A percentile compares a stretch with the other conserved stretches of the same genome.
These are phyloP conservation scores for Harringtonia lauricola DNA, from an alignment of 2,329 filamentous ascomycete genomes.

Conservation along the genomic window DNA sequence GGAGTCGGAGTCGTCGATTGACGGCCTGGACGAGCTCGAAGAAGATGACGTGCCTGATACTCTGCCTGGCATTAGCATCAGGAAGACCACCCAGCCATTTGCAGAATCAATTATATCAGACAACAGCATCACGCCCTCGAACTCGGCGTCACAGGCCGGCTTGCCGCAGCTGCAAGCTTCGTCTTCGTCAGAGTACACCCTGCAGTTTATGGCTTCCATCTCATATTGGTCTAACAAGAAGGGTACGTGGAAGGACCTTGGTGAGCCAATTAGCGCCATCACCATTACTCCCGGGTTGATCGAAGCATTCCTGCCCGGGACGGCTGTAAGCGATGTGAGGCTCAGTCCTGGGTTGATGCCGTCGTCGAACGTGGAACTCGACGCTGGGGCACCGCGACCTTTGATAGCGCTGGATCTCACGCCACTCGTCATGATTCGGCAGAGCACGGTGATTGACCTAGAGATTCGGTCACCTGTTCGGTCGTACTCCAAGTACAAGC, in stretches of 20 bases:
- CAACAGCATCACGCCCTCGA: conserved; percentile 63
- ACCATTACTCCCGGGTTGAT: conserved; percentile 47
- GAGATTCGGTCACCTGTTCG: conserved; percentile 84
- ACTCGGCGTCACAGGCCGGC: conserved; percentile 66
- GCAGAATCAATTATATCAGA: conserved; percentile 33
- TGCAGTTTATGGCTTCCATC: conserved; percentile 41
- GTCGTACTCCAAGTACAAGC: conserved; percentile 55
- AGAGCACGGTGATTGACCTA: conserved; percentile 86
- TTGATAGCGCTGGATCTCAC: conserved; percentile 73
- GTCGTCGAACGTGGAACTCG: conserved; percentile 15
- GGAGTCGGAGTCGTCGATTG: conserved; percentile 37
- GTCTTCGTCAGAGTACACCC: conserved; percentile 26
- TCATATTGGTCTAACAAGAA: conserved; percentile 52
- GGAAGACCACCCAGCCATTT: conserved; percentile 20
- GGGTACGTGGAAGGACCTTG: conserved; percentile 49
- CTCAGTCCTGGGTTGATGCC: conserved; percentile 11
- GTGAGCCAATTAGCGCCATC: conserved; percentile 39
- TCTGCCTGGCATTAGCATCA: conserved; percentile 47
- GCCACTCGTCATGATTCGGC: conserved; percentile 77
- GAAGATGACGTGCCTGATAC: conserved; percentile 49
- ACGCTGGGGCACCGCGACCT: conserved; percentile 28
- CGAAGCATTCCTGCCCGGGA: conserved; percentile 25
- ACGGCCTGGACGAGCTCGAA: conserved; percentile 51
- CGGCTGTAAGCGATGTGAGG: neutral
- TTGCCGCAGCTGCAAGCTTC: conserved; percentile 45